These are phyloP conservation scores for Fusarium sp. DNA, from an alignment of 2,329 filamentous ascomycete species.

Conservation along the genomic window DNA sequence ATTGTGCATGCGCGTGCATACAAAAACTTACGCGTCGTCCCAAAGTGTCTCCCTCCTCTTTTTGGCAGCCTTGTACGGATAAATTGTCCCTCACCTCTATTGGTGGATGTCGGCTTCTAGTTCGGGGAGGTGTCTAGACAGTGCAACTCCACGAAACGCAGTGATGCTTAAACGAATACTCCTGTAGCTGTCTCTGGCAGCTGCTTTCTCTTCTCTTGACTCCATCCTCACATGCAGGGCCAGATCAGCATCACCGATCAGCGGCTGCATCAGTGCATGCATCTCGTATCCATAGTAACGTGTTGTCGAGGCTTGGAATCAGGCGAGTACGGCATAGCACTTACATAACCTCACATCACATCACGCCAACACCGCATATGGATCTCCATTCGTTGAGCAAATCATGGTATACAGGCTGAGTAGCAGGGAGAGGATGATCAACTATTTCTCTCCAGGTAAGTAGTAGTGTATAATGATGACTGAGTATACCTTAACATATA, in stretches of 20 bases:
- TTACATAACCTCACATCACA: conserved; percentile 6
- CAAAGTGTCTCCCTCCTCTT: conserved; percentile 1
- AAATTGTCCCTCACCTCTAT: conserved; percentile 1
- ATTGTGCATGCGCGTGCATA: conserved; percentile 4
- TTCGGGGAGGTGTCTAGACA: neutral
- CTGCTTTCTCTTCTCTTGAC: neutral
- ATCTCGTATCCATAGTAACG: conserved; percentile 22
- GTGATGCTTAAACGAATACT: conserved; percentile 1
- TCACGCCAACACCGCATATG: neutral
- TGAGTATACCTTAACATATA: neutral
- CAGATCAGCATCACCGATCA: conserved; percentile 10
- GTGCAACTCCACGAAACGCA: conserved; percentile 15
- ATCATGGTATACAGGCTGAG: neutral
- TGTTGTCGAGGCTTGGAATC: neutral
- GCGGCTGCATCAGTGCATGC: neutral
- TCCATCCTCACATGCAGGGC: neutral
- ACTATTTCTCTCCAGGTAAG: neutral
- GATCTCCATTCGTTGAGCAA: neutral
- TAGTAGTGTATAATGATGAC: neutral
- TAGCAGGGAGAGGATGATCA: neutral
- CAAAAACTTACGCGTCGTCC: conserved; percentile 27
- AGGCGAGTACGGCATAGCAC: neutral
- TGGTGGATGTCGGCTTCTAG: conserved; percentile 22
- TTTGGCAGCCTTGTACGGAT: neutral
- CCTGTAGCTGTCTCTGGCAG: neutral